Evolutionary conservation across 805 yeast species (phyloP).

Genomic region (Kodamaea kaohsiungensis): DNA sequence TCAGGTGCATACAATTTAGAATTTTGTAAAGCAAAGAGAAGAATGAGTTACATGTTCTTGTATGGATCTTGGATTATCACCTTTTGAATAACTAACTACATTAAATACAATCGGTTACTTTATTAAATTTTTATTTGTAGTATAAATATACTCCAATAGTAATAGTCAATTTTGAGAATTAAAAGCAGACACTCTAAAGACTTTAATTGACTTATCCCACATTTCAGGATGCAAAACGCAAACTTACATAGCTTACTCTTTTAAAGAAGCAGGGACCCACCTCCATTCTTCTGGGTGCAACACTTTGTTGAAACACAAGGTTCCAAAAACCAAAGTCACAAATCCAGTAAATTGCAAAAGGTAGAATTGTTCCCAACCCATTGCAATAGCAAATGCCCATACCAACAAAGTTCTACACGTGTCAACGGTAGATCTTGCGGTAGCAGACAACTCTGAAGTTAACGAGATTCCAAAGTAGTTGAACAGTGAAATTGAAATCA

Average conservation of each 20-base stretch:
- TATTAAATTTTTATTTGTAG: too few relatives aligned
- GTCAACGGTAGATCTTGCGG: conserved; percentile 77
- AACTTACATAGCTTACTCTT: conserved; percentile 10
- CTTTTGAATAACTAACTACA: too few relatives aligned
- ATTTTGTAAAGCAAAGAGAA: too few relatives aligned
- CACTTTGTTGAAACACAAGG: conserved; percentile 72
- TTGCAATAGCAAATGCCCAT: conserved; percentile 65
- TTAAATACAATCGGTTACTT: too few relatives aligned
- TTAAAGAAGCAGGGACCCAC: conserved; percentile 50
- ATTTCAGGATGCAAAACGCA: too few relatives aligned
- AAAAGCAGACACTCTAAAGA: too few relatives aligned
- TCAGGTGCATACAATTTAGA: too few relatives aligned
- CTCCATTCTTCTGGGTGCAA: conserved; percentile 51
- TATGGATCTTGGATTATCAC: too few relatives aligned
- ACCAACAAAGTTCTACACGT: conserved; percentile 74
- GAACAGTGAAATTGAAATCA: conserved; percentile 71
- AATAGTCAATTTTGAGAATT: too few relatives aligned
- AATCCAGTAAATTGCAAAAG: conserved; percentile 68
- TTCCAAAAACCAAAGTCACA: conserved; percentile 63
- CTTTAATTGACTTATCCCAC: too few relatives aligned
- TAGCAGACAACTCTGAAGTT: conserved; percentile 67
- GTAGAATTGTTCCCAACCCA: conserved; percentile 77
- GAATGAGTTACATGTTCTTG: too few relatives aligned
- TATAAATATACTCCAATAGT: too few relatives aligned
- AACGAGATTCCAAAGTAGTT: conserved; percentile 73